Conservation (phyloP, 257 asterid species). For the Cynanchum wilfordii region DNA sequence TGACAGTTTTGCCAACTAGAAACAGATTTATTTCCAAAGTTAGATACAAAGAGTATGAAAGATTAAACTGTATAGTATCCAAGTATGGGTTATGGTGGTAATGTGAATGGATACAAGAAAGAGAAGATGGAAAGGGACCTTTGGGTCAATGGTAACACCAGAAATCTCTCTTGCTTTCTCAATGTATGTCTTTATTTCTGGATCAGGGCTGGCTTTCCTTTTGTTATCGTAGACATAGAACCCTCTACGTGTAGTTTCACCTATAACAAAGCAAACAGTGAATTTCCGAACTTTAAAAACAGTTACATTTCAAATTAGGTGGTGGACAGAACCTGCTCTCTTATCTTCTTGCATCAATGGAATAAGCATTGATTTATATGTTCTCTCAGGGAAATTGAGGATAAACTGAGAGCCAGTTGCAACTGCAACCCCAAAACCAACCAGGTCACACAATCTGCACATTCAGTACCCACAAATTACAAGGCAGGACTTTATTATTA, state of each 20-base stretch:
- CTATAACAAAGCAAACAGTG: conserved; percentile 29
- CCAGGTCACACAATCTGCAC: conserved; percentile 79
- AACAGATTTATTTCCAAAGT: neutral
- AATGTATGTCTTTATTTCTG: conserved; percentile 69
- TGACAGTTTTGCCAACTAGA: conserved; percentile 51
- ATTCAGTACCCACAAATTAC: conserved; percentile 8
- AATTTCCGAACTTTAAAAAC: conserved; percentile 10
- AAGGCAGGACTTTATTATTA: neutral
- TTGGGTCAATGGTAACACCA: conserved; percentile 72
- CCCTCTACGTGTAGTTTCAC: conserved; percentile 77
- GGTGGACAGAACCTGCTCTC: conserved; percentile 53
- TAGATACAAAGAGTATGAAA: neutral
- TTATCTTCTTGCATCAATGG: conserved; percentile 91
- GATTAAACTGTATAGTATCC: neutral
- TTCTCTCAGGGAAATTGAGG: conserved; percentile 71
- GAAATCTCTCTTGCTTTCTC: conserved; percentile 73
- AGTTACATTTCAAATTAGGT: neutral
- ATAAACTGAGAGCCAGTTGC: conserved; percentile 82
- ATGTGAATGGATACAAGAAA: neutral
- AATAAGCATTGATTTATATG: conserved; percentile 77
- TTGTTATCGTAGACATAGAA: conserved; percentile 69
- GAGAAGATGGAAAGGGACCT: conserved; percentile 35
- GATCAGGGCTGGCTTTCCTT: conserved; percentile 91
- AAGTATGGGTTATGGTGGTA: neutral
- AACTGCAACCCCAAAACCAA: conserved; percentile 84